Base-by-base conservation (phyloP, 306 rosid genomes). In the Quillaja saponaria region DNA sequence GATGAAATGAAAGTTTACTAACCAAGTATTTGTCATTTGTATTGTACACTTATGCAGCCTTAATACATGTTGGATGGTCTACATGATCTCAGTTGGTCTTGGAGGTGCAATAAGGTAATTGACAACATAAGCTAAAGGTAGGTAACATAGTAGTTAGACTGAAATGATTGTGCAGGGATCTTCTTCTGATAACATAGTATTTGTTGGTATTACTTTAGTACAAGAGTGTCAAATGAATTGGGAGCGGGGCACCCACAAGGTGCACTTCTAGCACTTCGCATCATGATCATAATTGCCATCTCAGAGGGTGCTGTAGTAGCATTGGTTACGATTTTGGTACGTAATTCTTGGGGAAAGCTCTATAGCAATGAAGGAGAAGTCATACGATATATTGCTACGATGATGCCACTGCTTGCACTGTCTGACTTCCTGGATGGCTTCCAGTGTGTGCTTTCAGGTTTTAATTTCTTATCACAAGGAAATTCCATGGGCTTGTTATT, bases 371-470 rank as follows among this genome's bases (percentile, higher is more conserved):
- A 85, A 45, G 76, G 59, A 42, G 72, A 79, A 47, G 91, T 85
- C 37, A 35, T 82, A 37, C 52, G 9, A 49, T 85, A 85, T 59
- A 85, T 82, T 38, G 79, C 85, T 39, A 56, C 52, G 46, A 82
- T 85, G 82, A 79, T 82, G 84, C 87, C 72, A 35, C 74, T 85
- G 10, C 80, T 85, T 25, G 91, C 87, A 34, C 54, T 82, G 2
- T 85, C 91, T 41, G 81, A 82, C 33, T 80, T 85, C 85, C 67
- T 79, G 17, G 91, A 85, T 69, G 91, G 91, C 20, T 74, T 82
- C 63, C 87, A 85, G 48, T 79, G 87, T 60, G 87, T 82, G 15
- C 87, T 82, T 47, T 85, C 91, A 77, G 87, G 91, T 85, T 49
- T 41, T 31, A 25, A 25, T 10, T 48, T 68, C 57, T 58, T 34